Conservation (phyloP, 1,284 basidiomycete species). For the Volvariella surrecta region DNA sequence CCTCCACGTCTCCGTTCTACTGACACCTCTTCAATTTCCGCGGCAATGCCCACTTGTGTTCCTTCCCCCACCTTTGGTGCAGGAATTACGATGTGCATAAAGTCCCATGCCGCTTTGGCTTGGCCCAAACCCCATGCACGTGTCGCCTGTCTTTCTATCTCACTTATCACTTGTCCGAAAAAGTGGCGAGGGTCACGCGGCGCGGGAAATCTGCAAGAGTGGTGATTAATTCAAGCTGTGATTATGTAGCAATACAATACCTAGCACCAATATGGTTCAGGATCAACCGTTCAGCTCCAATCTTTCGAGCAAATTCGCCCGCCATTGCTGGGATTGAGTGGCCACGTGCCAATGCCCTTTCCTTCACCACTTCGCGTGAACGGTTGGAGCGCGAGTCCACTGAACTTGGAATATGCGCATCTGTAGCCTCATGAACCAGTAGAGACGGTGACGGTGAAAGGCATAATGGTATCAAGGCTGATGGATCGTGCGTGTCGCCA, state of each 20-base stretch:
- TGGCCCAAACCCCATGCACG: constrained; percentile 41
- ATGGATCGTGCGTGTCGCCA: constrained; percentile 64
- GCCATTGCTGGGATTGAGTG: constrained; percentile 84
- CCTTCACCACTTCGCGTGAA: constrained; percentile 38
- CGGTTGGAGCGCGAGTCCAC: constrained; percentile 42
- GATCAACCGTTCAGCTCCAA: constrained; percentile 60
- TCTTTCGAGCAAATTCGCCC: constrained; percentile 63
- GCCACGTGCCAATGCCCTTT: constrained; percentile 56
- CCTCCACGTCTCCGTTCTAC: too few species aligned
- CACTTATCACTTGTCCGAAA: constrained; percentile 40
- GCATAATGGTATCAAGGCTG: constrained; percentile 47
- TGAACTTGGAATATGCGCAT: constrained; percentile 59
- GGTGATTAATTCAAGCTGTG: background rate
- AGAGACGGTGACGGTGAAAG: constrained; percentile 36
- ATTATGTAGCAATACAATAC: constrained; percentile 30
- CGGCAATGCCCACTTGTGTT: background rate
- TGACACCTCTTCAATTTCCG: too few species aligned
- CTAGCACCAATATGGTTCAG: constrained; percentile 80
- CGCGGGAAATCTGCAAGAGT: constrained; percentile 31
- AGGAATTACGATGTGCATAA: constrained; percentile 49
- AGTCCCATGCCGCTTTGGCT: constrained; percentile 61
- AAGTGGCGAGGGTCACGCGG: constrained; percentile 30
- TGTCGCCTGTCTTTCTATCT: constrained; percentile 60
- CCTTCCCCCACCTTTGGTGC: background rate
- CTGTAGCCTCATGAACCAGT: constrained; percentile 80